These are phyloP conservation scores for Yamadazyma spencermartinsiae DNA, from an alignment of 1,139 yeast genomes.

Conservation along the genomic window DNA sequence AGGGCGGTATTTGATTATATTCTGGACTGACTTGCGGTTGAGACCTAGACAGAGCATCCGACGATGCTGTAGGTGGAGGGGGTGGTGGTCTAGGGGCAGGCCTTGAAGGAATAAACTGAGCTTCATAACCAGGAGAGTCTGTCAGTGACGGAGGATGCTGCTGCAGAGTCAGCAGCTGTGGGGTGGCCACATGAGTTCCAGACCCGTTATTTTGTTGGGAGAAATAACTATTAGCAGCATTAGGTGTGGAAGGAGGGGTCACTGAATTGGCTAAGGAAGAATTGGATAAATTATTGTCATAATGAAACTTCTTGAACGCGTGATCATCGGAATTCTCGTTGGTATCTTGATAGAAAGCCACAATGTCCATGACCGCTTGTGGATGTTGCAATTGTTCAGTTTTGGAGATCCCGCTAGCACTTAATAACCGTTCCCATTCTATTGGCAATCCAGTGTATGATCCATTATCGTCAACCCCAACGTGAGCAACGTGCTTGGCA, in stretches of 20 bases:
- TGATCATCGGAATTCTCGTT: constrained; percentile 65
- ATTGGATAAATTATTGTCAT: constrained; percentile 24
- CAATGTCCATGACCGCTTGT: constrained; percentile 91
- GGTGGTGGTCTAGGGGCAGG: constrained; percentile 65
- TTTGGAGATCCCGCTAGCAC: constrained; percentile 83
- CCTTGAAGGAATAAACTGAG: constrained; percentile 61
- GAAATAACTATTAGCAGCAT: constrained; percentile 14
- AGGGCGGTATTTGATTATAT: constrained; percentile 10
- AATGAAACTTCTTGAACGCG: constrained; percentile 73
- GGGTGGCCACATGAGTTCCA: constrained; percentile 8
- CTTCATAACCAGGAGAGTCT: constrained; percentile 22
- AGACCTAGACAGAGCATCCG: not conserved
- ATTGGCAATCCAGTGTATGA: constrained; percentile 87
- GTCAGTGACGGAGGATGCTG: constrained; percentile 7
- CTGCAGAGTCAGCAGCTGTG: constrained; percentile 6
- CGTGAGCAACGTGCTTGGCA: constrained; percentile 90
- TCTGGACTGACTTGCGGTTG: constrained; percentile 10
- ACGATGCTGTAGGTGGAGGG: constrained; percentile 1
- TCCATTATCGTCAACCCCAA: constrained; percentile 87
- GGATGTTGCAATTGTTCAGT: constrained; percentile 89
- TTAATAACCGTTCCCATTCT: constrained; percentile 84
- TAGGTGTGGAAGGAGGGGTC: constrained; percentile 32
- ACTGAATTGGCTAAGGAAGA: constrained; percentile 24
- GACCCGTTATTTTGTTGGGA: constrained; percentile 7
- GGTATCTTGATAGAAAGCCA: constrained; percentile 77